A percentile compares a stretch with the other conserved stretches of the same genome.
phyloP scores from a whole-genome alignment of 768 basidiomycete genomes.

The Mycena epipterygia region DNA sequence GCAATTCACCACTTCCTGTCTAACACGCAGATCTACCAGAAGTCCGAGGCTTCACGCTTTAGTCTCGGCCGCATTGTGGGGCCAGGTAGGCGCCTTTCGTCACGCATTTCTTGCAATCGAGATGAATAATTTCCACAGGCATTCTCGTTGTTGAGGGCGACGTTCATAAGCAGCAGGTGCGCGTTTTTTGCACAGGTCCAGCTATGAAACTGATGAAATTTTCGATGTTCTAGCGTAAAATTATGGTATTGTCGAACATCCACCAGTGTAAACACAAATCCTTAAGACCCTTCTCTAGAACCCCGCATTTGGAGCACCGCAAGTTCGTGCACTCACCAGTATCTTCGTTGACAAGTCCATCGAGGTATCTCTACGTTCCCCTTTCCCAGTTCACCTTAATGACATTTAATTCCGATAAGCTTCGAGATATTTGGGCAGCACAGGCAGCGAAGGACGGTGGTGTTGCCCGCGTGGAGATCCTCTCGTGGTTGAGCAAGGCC shows the following conservation, averaged over 20 bases:
- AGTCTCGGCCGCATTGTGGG: slow-evolving; percentile 21
- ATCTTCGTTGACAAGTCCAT: slow-evolving; percentile 65
- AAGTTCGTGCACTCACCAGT: slow-evolving; percentile 65
- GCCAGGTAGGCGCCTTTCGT: not conserved
- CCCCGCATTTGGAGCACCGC: slow-evolving; percentile 74
- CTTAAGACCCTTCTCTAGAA: slow-evolving; percentile 59
- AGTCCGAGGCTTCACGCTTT: not conserved
- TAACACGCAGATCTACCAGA: slow-evolving; percentile 22
- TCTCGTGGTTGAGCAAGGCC: slow-evolving; percentile 74
- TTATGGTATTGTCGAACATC: slow-evolving; percentile 34
- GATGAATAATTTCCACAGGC: slow-evolving; percentile 40
- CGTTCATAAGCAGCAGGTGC: slow-evolving; percentile 40
- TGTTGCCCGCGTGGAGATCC: slow-evolving; percentile 63
- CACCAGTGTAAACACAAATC: too few relatives aligned
- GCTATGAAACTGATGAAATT: not conserved
- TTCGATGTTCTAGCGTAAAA: slow-evolving; percentile 35
- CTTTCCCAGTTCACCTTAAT: too few relatives aligned
- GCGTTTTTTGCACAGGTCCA: not conserved
- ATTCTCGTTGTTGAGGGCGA: slow-evolving; percentile 52
- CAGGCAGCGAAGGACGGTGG: slow-evolving; percentile 49
- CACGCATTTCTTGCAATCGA: not conserved
- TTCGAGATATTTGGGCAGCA: slow-evolving; percentile 63
- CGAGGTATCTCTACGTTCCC: too few relatives aligned
- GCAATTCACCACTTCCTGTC: slow-evolving; percentile 26
- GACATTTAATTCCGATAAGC: slow-evolving; percentile 42